phyloP scores from a whole-genome alignment of 1,284 basidiomycete genomes.

The Pyrrhoderma lamaoense region DNA sequence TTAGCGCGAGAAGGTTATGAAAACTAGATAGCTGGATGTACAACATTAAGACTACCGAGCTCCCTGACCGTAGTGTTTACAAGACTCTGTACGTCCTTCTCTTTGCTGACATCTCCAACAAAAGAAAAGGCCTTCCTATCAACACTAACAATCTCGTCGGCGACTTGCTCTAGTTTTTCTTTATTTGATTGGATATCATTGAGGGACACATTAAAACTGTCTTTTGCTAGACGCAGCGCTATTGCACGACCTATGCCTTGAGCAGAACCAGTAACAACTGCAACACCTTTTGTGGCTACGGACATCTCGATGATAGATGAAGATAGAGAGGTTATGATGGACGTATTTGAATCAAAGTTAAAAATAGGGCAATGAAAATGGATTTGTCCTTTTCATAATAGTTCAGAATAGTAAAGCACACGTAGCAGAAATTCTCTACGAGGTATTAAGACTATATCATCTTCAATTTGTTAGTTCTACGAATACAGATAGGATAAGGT shows the following conservation, averaged over 20 bases:
- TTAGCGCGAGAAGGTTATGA: not conserved
- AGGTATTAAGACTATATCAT: too few species aligned
- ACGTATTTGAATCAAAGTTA: too few species aligned
- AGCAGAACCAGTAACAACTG: conserved; percentile 18
- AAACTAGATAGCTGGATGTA: conserved; percentile 1
- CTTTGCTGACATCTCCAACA: conserved; percentile 19
- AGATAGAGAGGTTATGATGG: too few species aligned
- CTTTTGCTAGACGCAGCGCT: conserved; percentile 16
- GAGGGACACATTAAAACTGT: conserved; percentile 19
- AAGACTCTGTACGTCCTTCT: conserved; percentile 18
- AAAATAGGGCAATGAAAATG: too few species aligned
- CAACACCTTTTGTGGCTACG: conserved; percentile 4
- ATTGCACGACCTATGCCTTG: conserved; percentile 22
- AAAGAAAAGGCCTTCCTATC: conserved; percentile 1
- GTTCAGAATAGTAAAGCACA: too few species aligned
- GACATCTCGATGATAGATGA: too few species aligned
- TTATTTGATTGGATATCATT: conserved; percentile 18
- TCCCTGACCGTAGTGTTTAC: conserved; percentile 18
- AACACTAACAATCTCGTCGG: conserved; percentile 1
- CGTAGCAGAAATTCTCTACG: too few species aligned
- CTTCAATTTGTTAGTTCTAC: too few species aligned
- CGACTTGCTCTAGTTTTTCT: conserved; percentile 8
- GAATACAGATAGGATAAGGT: too few species aligned
- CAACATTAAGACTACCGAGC: conserved; percentile 21
- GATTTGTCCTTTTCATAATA: too few species aligned